phyloP scores from a whole-genome alignment of 306 rosid genomes.

The Prunus mongolica region DNA sequence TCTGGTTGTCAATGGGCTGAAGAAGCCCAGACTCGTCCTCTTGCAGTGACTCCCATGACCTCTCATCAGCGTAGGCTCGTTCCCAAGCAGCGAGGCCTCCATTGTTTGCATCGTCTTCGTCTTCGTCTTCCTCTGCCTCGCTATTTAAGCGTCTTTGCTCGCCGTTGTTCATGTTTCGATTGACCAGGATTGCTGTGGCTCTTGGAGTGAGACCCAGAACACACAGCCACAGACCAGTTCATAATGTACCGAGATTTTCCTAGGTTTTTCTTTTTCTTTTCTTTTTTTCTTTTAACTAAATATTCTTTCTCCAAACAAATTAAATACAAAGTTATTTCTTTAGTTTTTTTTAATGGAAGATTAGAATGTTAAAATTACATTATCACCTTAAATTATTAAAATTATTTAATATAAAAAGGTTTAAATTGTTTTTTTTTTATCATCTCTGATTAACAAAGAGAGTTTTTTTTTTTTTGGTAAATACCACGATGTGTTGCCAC shows the following conservation, averaged over 20 bases:
- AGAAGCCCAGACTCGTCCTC: constrained; percentile 98
- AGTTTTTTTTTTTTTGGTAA: no score
- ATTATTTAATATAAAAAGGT: no score
- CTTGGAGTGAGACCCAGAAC: neutral
- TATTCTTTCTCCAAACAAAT: no score
- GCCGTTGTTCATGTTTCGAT: constrained; percentile 56
- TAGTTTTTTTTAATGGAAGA: no score
- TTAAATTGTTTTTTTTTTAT: no score
- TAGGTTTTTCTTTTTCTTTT: neutral
- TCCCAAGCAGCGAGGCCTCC: constrained; percentile 87
- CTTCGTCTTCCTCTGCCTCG: constrained; percentile 72
- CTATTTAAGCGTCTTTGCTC: constrained; percentile 49
- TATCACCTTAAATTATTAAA: no score
- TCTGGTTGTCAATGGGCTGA: constrained; percentile 74
- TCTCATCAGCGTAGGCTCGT: constrained; percentile 84
- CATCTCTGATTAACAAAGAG: no score
- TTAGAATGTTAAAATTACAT: no score
- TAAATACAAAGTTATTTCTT: no score
- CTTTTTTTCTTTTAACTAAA: neutral
- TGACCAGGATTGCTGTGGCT: neutral
- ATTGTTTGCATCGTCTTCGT: constrained; percentile 63
- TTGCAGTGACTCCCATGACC: constrained; percentile 92
- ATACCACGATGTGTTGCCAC: no score
- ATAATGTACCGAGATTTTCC: neutral
- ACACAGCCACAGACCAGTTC: neutral